phyloP scores from a whole-genome alignment of 257 asterid species.

The Ballota nigra region DNA sequence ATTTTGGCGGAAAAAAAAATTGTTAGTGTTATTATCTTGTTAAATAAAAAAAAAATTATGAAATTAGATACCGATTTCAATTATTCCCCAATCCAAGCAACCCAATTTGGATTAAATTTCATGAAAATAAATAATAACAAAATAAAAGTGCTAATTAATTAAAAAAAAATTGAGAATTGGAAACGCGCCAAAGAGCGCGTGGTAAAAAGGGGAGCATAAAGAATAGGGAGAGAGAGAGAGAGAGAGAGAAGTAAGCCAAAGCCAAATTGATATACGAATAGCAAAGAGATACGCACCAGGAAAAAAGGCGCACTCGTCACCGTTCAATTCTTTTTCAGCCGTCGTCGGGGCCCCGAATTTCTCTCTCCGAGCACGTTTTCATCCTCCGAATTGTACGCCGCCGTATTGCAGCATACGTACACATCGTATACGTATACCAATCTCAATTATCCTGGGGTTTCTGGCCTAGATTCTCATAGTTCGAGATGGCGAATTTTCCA shows the following conservation, averaged over 20 bases:
- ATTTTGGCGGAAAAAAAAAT: too few species aligned
- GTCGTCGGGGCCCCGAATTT: constrained; percentile 41
- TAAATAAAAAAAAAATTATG: too few species aligned
- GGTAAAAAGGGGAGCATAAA: constrained; percentile 3
- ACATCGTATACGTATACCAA: background rate
- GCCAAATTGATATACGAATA: constrained; percentile 26
- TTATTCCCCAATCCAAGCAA: too few species aligned
- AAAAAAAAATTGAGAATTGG: background rate
- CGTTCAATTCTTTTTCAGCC: constrained; percentile 35
- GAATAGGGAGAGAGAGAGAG: constrained; percentile 11
- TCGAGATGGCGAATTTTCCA: constrained; percentile 40
- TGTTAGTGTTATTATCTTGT: too few species aligned
- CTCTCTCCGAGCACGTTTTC: background rate
- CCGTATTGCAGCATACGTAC: too few species aligned
- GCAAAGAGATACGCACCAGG: constrained; percentile 7
- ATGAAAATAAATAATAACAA: background rate
- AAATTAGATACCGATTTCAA: too few species aligned
- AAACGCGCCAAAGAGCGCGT: constrained; percentile 34
- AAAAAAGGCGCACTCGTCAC: constrained; percentile 24
- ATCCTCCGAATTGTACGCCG: background rate
- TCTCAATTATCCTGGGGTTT: constrained; percentile 12
- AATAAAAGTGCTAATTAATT: background rate
- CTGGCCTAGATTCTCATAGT: constrained; percentile 11
- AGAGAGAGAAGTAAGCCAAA: too few species aligned
- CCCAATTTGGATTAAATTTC: background rate